Evolutionary conservation across 2,329 filamentous ascomycete species (phyloP), one percentile per base, ranked within the genome.

Genomic region (Ramichloridium luteum): DNA sequence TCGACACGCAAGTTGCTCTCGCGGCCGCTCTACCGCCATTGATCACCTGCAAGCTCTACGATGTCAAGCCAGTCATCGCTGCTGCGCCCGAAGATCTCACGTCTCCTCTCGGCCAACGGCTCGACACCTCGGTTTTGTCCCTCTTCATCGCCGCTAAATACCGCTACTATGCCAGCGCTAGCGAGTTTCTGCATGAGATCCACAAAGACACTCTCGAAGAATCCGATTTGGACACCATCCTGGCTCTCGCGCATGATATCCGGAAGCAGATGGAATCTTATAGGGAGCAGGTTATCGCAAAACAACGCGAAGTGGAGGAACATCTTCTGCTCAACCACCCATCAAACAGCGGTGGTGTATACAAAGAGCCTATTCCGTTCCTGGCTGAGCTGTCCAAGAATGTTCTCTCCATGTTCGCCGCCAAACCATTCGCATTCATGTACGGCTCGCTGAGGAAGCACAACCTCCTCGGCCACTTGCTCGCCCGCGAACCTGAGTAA

Each of bases 1-100:
- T 63, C 50, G 60, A 64, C 38, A 51, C 60, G n/a, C 55, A 64
- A 8, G 57, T 66, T n/a, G 58, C 62, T 2, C 62, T 65, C 50
- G 62, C 62, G 3, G 63, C 61, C 29, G 63, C 63, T 2, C 47
- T 66, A 5, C 62, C 62, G 6, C 45, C 64, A 14, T 57, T 66
- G 10, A 56, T 56, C 20, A 61, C 66, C 32, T 58, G 58, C 29
- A 32, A 37, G 25, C 64, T 61, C 23, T 65, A 60, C 54, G 62
- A 68, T 41, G 62, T 65, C 1, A 50, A 57, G 6, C 55, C 60
- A 33, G 56, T 58, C 3, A 64, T 37, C 26, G 40, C 38, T 8
- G 35, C 35, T 30, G 31, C 35, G 6, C n/a, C n/a, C n/a, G n/a
- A n/a, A n/a, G n/a, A n/a, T n/a, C n/a, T n/a, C n/a, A n/a, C n/a